These are phyloP conservation scores for Ophiostoma angusticollis DNA, from an alignment of 2,329 filamentous ascomycete genomes.

Conservation along the genomic window DNA sequence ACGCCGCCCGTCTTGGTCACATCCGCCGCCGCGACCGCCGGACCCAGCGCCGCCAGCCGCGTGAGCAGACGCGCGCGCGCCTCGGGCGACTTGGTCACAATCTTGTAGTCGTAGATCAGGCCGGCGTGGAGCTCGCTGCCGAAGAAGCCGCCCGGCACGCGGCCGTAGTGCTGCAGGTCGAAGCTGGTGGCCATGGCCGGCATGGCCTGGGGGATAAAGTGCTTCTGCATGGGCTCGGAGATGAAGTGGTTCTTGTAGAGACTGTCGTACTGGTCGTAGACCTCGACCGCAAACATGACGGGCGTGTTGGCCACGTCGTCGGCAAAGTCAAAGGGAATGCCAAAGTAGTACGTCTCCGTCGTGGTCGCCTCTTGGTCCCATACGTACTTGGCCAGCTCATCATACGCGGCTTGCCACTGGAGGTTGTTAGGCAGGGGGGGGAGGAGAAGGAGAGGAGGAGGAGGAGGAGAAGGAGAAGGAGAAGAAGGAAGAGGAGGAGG, in stretches of 20 bases:
- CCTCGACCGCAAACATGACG: conserved; percentile 24
- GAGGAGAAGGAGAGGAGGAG: no score
- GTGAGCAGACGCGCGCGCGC: conserved; percentile 9
- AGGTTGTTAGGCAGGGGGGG: not conserved
- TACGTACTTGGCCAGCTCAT: conserved; percentile 25
- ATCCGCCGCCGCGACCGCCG: conserved; percentile 7
- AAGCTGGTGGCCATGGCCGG: conserved; percentile 21
- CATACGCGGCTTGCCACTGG: conserved; percentile 29
- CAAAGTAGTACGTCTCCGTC: conserved; percentile 30
- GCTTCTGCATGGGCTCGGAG: conserved; percentile 18
- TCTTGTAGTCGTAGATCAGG: conserved; percentile 21
- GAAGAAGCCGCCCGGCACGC: conserved; percentile 20
- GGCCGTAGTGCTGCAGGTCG: conserved; percentile 22
- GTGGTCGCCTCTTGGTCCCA: conserved; percentile 21
- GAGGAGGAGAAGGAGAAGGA: no score
- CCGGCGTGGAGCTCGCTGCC: conserved; percentile 14
- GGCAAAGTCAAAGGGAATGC: conserved; percentile 24
- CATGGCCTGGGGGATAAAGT: conserved; percentile 19
- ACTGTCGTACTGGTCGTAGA: conserved; percentile 19
- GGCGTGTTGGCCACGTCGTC: conserved; percentile 20
- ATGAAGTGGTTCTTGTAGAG: conserved; percentile 22
- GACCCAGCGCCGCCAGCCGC: conserved; percentile 10
- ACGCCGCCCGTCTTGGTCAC: conserved; percentile 10
- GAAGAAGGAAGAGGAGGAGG: not conserved
- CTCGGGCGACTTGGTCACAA: conserved; percentile 13